Percentiles rank a stretch among this genome's conserved stretches.
Evolutionary conservation across 1,284 basidiomycete genomes (phyloP).

Genomic region (Leccinum solheimii): DNA sequence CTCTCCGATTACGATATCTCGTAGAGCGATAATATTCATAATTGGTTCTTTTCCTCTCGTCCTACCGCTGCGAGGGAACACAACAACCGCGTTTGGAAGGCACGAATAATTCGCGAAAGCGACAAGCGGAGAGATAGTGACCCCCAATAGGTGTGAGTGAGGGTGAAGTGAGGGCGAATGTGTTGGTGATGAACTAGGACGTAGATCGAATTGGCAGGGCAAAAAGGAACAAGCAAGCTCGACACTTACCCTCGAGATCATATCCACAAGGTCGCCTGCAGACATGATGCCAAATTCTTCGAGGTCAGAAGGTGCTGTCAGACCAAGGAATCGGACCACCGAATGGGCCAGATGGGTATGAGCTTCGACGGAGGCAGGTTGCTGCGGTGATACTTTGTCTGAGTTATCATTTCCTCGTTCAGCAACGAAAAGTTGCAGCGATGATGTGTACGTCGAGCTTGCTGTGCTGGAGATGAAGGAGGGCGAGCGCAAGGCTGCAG

Average conservation of each 20-base stretch:
- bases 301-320: conserved; percentile 59
- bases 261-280: conserved; percentile 62
- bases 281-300: conserved; percentile 55
- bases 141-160: conserved; percentile 76
- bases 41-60: conserved; percentile 49
- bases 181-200: conserved; percentile 80
- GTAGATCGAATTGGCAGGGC: conserved; percentile 1
- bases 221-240: background rate
- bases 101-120: conserved; percentile 93
- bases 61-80: conserved; percentile 68
- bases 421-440: background rate
- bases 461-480: too few species aligned
- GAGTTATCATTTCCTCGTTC: conserved; percentile 36
- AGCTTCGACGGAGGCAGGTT: conserved; percentile 50
- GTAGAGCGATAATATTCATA: conserved; percentile 74
- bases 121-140: conserved; percentile 72
- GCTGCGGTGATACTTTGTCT: conserved; percentile 42
- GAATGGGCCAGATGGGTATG: conserved; percentile 71
- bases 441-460: too few species aligned
- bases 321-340: conserved; percentile 64
- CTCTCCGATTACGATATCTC: conserved; percentile 61
- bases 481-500: too few species aligned
- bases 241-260: conserved; percentile 63
- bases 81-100: conserved; percentile 84
- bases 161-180: conserved; percentile 81